phyloP scores from a whole-genome alignment of 2,329 filamentous ascomycete species.

The Epichloe amarillans region DNA sequence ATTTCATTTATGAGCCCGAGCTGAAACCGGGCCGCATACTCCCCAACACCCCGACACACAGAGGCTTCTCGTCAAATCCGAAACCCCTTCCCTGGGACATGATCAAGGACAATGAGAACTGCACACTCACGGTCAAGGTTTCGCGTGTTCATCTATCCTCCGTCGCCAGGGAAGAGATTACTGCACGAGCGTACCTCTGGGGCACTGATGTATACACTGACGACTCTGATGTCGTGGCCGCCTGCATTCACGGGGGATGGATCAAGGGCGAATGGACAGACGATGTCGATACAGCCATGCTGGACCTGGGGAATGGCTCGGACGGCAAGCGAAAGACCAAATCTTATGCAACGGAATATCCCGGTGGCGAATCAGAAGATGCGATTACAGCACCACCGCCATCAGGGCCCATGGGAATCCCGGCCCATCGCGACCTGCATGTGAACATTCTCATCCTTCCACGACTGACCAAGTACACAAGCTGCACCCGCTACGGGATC shows the following conservation, averaged over 20 bases:
- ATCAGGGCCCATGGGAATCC: constrained; percentile 49
- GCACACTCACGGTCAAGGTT: constrained; percentile 78
- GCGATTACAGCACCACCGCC: constrained; percentile 40
- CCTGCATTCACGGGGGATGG: constrained; percentile 92
- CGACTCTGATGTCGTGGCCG: constrained; percentile 84
- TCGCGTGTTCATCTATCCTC: constrained; percentile 63
- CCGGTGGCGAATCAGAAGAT: constrained; percentile 25
- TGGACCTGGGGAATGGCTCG: constrained; percentile 37
- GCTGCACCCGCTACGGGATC: constrained; percentile 66
- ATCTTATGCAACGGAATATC: constrained; percentile 15
- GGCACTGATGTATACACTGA: constrained; percentile 92
- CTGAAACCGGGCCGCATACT: constrained; percentile 41
- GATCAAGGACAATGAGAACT: constrained; percentile 67
- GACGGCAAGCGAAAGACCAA: constrained; percentile 20
- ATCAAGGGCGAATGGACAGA: constrained; percentile 79
- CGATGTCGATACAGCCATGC: constrained; percentile 56
- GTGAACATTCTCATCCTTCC: constrained; percentile 79
- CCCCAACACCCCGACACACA: constrained; percentile 24
- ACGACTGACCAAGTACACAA: constrained; percentile 60
- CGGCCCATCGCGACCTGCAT: constrained; percentile 63
- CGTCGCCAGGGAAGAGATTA: constrained; percentile 68
- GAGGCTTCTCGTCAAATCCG: constrained; percentile 42
- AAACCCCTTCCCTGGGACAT: constrained; percentile 63
- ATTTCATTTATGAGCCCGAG: constrained; percentile 64
- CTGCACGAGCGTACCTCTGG: constrained; percentile 69